Base-by-base conservation (phyloP, 768 basidiomycete species). In the Coprinopsis sp. region DNA sequence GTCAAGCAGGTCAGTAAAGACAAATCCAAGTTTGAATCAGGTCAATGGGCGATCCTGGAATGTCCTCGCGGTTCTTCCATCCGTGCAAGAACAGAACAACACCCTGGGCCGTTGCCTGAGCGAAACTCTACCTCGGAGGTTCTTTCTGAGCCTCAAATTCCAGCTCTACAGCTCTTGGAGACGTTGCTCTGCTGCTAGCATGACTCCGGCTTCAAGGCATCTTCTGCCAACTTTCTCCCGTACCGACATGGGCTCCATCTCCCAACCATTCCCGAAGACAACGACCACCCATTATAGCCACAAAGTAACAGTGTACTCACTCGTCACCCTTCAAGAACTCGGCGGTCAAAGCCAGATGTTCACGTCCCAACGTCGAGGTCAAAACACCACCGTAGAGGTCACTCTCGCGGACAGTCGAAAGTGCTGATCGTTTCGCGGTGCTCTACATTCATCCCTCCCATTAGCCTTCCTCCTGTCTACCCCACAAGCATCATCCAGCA, bases 311-410 rank as follows among this genome's bases (percentile, higher is more conserved):
- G 36, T 18, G 14, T 10, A 88, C 92, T 71, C 64, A 97, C 95
- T 96, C 94, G 65, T 99, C 92, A 37, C 91, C 93, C 49, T 85
- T 81, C 56, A 97, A 70, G 71, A 96, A 99, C 66, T 97, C 94
- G 43, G 95, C 92, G 19, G 91, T 94, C 63, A 97, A 69, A 50
- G 91, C 84, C 36, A 99, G 75, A 68, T 97, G 84, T 71, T 98
- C 95, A 55, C 95, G 74, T 14, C 85, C 78, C 54, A 97, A 73
- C 52, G 78, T 84, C 47, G 91, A 71, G 21, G 91, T 92, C 53
- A 98, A 76, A 42, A 93, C 78, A 60, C 93, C 95, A 41, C 95
- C 95, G 62, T 90, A 88, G 29, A 97, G 76, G 70, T 98, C 95
- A 49, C 87, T 84, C 67, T 96, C 91, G 53, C 95, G 81, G 54